phyloP scores from a whole-genome alignment of 2,329 filamentous ascomycete species.

The Xylaria sp. region DNA sequence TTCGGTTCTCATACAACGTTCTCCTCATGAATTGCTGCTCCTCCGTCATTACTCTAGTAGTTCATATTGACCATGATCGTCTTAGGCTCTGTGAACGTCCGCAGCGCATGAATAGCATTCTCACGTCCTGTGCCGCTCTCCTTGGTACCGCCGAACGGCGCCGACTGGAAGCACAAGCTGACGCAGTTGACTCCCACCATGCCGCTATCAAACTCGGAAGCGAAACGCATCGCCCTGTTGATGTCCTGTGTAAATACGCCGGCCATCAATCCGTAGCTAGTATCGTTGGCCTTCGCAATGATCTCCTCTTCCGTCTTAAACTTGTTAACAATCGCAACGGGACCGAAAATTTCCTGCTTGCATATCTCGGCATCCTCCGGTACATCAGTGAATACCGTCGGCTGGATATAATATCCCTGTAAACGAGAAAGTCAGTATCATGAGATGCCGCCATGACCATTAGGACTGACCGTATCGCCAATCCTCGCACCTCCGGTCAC shows the following conservation, averaged over 20 bases:
- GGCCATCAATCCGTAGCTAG: conserved; percentile 41
- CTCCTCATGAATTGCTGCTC: neutral
- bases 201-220: conserved; percentile 55
- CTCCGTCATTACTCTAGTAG: conserved; percentile 5
- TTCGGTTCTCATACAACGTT: neutral
- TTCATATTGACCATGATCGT: conserved; percentile 42
- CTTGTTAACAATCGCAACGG: conserved; percentile 48
- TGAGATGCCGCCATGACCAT: conserved; percentile 27
- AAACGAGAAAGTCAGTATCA: neutral
- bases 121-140: conserved; percentile 46
- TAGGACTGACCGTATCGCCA: conserved; percentile 28
- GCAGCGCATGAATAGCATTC: conserved; percentile 42
- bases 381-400: conserved; percentile 42
- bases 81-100: conserved; percentile 46
- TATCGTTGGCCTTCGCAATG: conserved; percentile 50
- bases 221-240: conserved; percentile 52
- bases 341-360: conserved; percentile 53
- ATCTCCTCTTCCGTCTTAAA: conserved; percentile 55
- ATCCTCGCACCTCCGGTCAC: conserved; percentile 33
- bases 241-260: conserved; percentile 59
- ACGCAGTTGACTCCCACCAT: conserved; percentile 64
- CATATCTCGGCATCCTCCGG: conserved; percentile 42
- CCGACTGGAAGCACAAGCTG: conserved; percentile 34
- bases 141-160: conserved; percentile 48
- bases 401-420: conserved; percentile 40